Evolutionary conservation across 1,284 basidiomycete species (phyloP).

Genomic region (Ustanciosporium gigantosporum): DNA sequence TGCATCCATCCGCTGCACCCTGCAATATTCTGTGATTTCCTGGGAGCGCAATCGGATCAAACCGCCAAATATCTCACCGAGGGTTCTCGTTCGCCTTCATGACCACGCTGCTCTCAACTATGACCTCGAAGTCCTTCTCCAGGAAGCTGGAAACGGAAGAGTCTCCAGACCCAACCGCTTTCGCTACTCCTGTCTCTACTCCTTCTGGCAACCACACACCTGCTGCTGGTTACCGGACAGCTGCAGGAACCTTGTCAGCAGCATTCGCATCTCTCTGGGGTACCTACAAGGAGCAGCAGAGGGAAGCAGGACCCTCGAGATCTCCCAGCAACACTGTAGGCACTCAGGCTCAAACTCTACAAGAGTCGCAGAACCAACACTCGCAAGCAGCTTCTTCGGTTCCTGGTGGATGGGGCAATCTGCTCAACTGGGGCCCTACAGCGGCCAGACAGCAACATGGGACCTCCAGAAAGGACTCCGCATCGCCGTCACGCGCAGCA

Average conservation of each 20-base stretch:
- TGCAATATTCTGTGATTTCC: too few relatives aligned
- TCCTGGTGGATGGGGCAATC: conserved; percentile 31
- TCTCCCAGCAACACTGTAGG: neutral
- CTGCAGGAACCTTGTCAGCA: conserved; percentile 23
- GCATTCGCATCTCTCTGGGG: conserved; percentile 39
- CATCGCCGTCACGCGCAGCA: conserved; percentile 10
- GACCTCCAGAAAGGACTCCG: conserved; percentile 2
- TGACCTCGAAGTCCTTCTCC: conserved; percentile 9
- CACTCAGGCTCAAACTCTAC: neutral
- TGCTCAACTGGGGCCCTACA: conserved; percentile 36
- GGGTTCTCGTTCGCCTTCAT: conserved; percentile 1
- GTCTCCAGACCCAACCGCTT: conserved; percentile 9
- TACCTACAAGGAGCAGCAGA: conserved; percentile 20
- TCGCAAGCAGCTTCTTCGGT: conserved; percentile 4
- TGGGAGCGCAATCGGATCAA: too few relatives aligned
- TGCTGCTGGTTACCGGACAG: conserved; percentile 24
- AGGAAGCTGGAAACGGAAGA: conserved; percentile 10
- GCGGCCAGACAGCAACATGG: conserved; percentile 8
- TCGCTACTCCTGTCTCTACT: conserved; percentile 16
- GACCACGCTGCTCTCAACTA: conserved; percentile 15
- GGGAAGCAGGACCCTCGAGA: conserved; percentile 2
- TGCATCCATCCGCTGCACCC: too few relatives aligned
- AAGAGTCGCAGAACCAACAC: too few relatives aligned
- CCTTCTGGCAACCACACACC: conserved; percentile 22
- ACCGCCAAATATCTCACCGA: too few relatives aligned